phyloP scores from a whole-genome alignment of 495 filamentous ascomycete genomes.

The Penicillium herquei region DNA sequence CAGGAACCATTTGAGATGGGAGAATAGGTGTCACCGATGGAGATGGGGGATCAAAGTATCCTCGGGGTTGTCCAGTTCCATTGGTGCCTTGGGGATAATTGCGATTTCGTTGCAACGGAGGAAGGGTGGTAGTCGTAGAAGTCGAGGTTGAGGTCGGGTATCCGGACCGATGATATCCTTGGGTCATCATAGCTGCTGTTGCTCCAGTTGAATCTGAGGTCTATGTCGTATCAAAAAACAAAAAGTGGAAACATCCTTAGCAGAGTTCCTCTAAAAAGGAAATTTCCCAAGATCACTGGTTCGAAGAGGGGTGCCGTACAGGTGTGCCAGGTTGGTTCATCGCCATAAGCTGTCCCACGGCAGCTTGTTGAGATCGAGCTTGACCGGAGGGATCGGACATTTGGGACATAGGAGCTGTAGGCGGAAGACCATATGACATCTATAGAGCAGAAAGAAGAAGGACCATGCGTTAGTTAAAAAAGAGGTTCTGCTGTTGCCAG shows the following conservation, averaged over 20 bases:
- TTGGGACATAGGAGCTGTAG: conserved; percentile 34
- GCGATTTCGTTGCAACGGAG: conserved; percentile 40
- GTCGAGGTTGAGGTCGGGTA: conserved; percentile 21
- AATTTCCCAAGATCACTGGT: conserved; percentile 19
- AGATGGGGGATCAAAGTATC: conserved; percentile 37
- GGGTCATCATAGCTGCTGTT: conserved; percentile 32
- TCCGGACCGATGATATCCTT: conserved; percentile 38
- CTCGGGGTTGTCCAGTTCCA: conserved; percentile 29
- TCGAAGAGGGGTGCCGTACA: conserved; percentile 39
- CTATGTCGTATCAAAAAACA: conserved; percentile 25
- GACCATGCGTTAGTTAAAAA: neutral
- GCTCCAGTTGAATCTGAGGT: conserved; percentile 41
- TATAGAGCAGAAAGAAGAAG: conserved; percentile 8
- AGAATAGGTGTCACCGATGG: conserved; percentile 39
- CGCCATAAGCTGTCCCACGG: conserved; percentile 42
- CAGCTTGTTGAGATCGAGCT: conserved; percentile 38
- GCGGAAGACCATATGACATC: conserved; percentile 38
- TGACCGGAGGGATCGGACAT: conserved; percentile 41
- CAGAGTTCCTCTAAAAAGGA: conserved; percentile 19
- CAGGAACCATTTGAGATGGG: conserved; percentile 39
- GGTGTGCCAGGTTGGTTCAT: conserved; percentile 45
- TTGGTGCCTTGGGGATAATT: conserved; percentile 33
- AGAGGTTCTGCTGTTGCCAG: neutral
- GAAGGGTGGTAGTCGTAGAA: conserved; percentile 38
- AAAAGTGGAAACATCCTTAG: conserved; percentile 26